A percentile compares a stretch with the other conserved stretches of the same genome.
These are phyloP conservation scores for Moricandia moricandioides DNA, from an alignment of 345 rosid genomes.

Conservation along the genomic window DNA sequence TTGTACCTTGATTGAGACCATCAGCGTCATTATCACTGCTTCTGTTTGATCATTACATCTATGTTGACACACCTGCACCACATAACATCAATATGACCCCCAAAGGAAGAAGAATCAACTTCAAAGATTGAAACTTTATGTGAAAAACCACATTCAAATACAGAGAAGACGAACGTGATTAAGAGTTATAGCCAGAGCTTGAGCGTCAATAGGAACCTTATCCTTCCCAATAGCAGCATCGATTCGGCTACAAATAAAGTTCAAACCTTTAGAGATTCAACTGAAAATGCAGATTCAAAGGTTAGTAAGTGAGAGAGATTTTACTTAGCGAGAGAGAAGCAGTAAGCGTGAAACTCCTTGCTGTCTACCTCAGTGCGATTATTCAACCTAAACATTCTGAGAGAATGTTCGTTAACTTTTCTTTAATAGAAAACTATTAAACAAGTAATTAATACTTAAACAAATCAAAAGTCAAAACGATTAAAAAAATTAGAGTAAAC, in stretches of 20 bases:
- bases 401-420: background rate
- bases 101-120: background rate
- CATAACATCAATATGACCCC: conserved; percentile 1
- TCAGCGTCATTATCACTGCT: conserved; percentile 66
- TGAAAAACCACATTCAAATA: background rate
- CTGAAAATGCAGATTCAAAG: background rate
- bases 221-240: conserved; percentile 67
- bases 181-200: conserved; percentile 47
- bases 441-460: background rate
- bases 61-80: conserved; percentile 51
- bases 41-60: conserved; percentile 37
- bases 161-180: conserved; percentile 44
- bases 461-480: background rate
- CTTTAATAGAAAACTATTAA: conserved; percentile 1
- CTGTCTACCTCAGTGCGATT: background rate
- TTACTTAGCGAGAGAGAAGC: conserved; percentile 65
- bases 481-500: background rate
- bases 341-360: conserved; percentile 31
- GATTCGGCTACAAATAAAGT: conserved; percentile 51
- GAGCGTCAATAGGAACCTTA: conserved; percentile 46
- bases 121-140: no score
- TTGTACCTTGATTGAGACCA: conserved; percentile 83
- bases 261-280: background rate
- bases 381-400: conserved; percentile 4
- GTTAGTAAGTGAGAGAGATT: background rate